Evolutionary conservation across 495 filamentous ascomycete species (phyloP), one percentile per base, ranked within the genome.

Genomic region (Penicillium desertorum): DNA sequence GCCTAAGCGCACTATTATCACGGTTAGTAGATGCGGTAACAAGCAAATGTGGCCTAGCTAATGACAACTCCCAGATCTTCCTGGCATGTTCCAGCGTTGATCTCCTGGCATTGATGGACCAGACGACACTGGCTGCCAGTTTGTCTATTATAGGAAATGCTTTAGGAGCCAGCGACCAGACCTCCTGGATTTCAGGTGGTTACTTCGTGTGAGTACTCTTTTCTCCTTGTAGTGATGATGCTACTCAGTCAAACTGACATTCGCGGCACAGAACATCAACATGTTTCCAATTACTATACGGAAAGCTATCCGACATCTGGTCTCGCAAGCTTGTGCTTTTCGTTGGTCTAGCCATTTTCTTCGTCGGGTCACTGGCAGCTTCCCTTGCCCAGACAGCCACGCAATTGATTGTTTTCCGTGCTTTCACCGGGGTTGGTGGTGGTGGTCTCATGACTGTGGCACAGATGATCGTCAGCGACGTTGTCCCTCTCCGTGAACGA

Each of bases 241-340:
- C 48, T 44, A 45, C 9, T 23, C 27, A 36, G 8, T 27, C 27
- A 34, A 34, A 36, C 7, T 32, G 30, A 52, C 42, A 27, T 19
- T 20, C 20, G 3, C 14, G 12, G 16, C 12, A 10, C 45, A 76
- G 71, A 45, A 81, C 81, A n/a, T 82, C 79, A 16, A 83, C 80
- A 20, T 80, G 77, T 36, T 82, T 81, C 56, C 81, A 83, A 54
- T 73, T 83, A 0, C 49, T 84, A 14, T 83, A 83, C 50, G 79
- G 82, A 3, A 74, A 77, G 2, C 71, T 84, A 19, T 83, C 81
- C 12, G 80, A 84, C 55, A 81, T 84, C 54, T 84, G 79, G 70
- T 82, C 79, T 3, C 81, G 81, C 22, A 84, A 84, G 57, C 61
- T 74, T 6, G 74, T 83, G 17, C 70, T 84, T 5, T 75, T 83